Base-by-base conservation (phyloP, 106 monocot genomes). In the Agapanthus africanus region DNA sequence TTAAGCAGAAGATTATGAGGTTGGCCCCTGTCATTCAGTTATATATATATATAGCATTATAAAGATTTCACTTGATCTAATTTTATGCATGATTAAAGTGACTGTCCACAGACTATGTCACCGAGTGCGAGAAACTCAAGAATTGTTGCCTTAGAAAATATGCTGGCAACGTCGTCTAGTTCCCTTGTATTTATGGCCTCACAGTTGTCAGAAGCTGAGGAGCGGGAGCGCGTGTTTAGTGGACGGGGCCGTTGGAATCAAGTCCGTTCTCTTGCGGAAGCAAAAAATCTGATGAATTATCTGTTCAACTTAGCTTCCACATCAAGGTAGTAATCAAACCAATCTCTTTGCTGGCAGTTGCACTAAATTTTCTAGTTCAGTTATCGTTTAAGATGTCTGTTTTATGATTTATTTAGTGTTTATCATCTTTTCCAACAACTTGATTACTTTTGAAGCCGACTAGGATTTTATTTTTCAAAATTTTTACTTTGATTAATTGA, bases 151-250 rank as follows among this genome's bases (percentile, higher is more conserved):
- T 83, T 99, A 28, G 93, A 99, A 78, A 99, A 87, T 65, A 99
- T 93, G 99, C 70, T 90, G 34, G 74, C 84, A 7, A 79, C 87
- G 27, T 90, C 90, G 37, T 99, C 99, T 39, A 81, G 69, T 14
- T 81, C 82, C 18, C 57, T 99, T 40, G 93, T 99, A 26, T 79
- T 82, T 0, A 99, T 99, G 93, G 93, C 90, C 4, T 93, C 99
- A 44, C 93, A 99, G 33, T 51, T 99, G 49, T 93, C 99, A 9
- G 93, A 99, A 78, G 92, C 99, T 37, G 99, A 85, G 59, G 99
- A 99, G 46, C 92, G 87, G 37, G 87, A 87, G 33, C 87, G 93
- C 40, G 66, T 79, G 6, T 83, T 85, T 65, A 83, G 67, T 74
- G 91, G 90, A 1, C 78, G 59, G 46, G 89, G 89, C 6, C 76